Conservation (phyloP, 352 stramenopile genomes). For the Phytophthora podocarpi region DNA sequence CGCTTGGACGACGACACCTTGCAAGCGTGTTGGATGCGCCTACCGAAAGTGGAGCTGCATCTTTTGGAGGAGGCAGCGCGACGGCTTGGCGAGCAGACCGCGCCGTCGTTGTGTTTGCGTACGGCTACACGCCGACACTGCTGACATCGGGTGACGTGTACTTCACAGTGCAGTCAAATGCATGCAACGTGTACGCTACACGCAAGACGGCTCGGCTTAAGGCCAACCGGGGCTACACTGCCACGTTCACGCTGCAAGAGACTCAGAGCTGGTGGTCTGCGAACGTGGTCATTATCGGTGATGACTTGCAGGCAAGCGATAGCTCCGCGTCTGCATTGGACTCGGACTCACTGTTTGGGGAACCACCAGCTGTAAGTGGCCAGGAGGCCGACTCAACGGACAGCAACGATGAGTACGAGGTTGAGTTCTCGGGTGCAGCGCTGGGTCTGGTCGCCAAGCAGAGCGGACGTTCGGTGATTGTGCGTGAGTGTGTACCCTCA, state of each 20-base stretch:
- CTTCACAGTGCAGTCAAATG: constrained; percentile 84
- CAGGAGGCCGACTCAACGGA: neutral
- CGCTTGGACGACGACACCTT: constrained; percentile 56
- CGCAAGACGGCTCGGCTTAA: constrained; percentile 78
- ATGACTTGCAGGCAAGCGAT: constrained; percentile 68
- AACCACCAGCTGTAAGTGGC: constrained; percentile 5
- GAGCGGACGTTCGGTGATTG: constrained; percentile 61
- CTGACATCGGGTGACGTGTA: constrained; percentile 86
- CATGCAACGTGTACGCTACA: constrained; percentile 82
- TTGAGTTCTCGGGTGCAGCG: constrained; percentile 60
- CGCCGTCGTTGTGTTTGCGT: constrained; percentile 78
- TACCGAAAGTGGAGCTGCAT: constrained; percentile 3
- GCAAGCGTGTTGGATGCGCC: constrained; percentile 48
- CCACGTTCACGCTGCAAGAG: constrained; percentile 86
- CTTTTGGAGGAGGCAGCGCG: constrained; percentile 27
- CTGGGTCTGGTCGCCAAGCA: constrained; percentile 80
- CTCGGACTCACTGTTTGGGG: constrained; percentile 36
- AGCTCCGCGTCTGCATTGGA: constrained; percentile 18
- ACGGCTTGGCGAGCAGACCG: constrained; percentile 65
- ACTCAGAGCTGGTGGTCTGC: constrained; percentile 81
- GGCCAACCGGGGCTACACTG: constrained; percentile 80
- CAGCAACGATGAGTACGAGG: constrained; percentile 68
- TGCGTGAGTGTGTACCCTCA: constrained; percentile 70
- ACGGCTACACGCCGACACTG: constrained; percentile 84
- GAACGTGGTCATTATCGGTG: constrained; percentile 80